Evolutionary conservation across 106 monocot genomes (phyloP).

Genomic region (Allium cepa): DNA sequence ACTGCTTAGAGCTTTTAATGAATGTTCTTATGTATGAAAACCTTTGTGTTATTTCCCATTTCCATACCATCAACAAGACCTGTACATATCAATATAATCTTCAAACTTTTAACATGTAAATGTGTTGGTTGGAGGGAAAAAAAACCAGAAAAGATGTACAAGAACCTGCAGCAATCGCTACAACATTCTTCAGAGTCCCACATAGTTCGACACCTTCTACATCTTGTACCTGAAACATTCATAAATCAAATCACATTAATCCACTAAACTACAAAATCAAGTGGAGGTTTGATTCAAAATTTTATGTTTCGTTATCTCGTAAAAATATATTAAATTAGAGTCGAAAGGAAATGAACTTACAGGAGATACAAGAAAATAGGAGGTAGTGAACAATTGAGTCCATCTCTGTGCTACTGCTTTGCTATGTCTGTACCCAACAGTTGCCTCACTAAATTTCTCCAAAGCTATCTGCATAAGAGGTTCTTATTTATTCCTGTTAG

Average conservation of each 20-base stretch:
- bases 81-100: slow-evolving; percentile 16
- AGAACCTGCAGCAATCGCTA: slow-evolving; percentile 87
- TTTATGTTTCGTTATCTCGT: too few relatives aligned
- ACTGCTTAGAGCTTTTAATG: too few relatives aligned
- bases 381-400: slow-evolving; percentile 52
- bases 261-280: background rate
- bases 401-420: slow-evolving; percentile 70
- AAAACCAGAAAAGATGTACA: background rate
- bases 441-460: slow-evolving; percentile 88
- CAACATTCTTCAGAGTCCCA: slow-evolving; percentile 91
- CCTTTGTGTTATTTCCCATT: slow-evolving; percentile 98
- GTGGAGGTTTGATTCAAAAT: background rate
- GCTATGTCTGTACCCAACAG: slow-evolving; percentile 58
- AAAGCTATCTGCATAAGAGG: slow-evolving; percentile 55
- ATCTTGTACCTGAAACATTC: slow-evolving; percentile 62
- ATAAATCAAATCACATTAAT: background rate
- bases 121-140: too few relatives aligned
- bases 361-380: slow-evolving; percentile 76
- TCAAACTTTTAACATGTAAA: too few relatives aligned
- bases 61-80: slow-evolving; percentile 93
- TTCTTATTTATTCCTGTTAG: background rate
- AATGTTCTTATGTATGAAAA: slow-evolving; percentile 12
- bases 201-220: slow-evolving; percentile 90
- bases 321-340: too few relatives aligned
- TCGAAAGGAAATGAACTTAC: slow-evolving; percentile 26